These are phyloP conservation scores for Sphenostylis stenocarpa DNA, from an alignment of 306 rosid species.

Conservation along the genomic window DNA sequence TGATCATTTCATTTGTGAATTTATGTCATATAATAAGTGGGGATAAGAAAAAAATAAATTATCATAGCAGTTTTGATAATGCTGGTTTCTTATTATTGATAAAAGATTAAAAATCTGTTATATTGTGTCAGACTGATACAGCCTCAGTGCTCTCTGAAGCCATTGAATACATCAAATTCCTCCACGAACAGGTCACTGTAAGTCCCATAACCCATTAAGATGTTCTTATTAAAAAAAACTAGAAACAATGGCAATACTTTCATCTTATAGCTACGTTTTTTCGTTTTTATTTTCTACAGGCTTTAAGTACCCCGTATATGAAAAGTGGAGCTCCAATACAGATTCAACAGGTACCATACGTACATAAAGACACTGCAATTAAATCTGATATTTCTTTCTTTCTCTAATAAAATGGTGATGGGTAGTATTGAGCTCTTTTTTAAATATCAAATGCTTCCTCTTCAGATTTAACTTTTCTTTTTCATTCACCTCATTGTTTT, in stretches of 20 bases:
- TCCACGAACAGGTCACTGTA: conserved; percentile 92
- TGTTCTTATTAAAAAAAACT: neutral
- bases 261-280: neutral
- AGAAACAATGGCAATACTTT: neutral
- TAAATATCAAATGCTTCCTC: neutral
- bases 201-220: conserved; percentile 46
- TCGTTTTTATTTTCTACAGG: conserved; percentile 37
- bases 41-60: neutral
- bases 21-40: conserved; percentile 16
- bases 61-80: neutral
- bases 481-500: neutral
- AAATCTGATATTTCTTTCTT: neutral
- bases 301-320: conserved; percentile 88
- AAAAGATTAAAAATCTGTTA: conserved; percentile 28
- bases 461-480: neutral
- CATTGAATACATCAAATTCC: conserved; percentile 91
- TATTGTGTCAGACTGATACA: conserved; percentile 88
- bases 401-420: neutral
- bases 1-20: conserved; percentile 43
- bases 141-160: conserved; percentile 99
- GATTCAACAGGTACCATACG: conserved; percentile 65
- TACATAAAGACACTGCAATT: neutral
- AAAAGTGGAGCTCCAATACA: conserved; percentile 84
- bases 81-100: conserved; percentile 18
- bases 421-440: neutral